Conservation (phyloP, 768 basidiomycete species). For the Suillus occidentalis region DNA sequence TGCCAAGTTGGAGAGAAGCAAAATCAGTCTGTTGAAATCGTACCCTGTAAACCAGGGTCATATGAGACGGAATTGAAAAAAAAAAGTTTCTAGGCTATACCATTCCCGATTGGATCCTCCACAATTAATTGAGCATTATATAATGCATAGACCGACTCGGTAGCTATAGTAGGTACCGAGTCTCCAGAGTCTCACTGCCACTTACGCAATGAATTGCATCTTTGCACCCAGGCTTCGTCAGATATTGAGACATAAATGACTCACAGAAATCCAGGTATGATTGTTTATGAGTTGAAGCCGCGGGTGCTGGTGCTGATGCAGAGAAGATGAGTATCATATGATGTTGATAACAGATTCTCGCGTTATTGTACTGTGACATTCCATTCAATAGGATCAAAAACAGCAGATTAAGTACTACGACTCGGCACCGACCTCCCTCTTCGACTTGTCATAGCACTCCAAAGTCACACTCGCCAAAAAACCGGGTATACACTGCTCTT, state of each 20-base stretch:
- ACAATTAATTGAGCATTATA: too few species aligned
- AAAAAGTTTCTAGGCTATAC: neutral
- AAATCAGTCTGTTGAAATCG: neutral
- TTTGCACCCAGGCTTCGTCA: slow-evolving; percentile 26
- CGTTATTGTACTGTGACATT: too few species aligned
- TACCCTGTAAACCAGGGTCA: neutral
- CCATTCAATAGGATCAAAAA: neutral
- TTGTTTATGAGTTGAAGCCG: too few species aligned
- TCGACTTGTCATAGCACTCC: slow-evolving; percentile 82
- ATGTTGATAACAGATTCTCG: too few species aligned
- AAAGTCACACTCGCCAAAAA: slow-evolving; percentile 87
- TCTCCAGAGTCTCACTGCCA: too few species aligned
- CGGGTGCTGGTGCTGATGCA: too few species aligned
- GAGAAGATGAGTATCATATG: too few species aligned
- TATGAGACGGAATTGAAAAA: neutral
- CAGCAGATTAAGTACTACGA: neutral
- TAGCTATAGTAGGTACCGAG: too few species aligned
- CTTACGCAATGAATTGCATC: too few species aligned
- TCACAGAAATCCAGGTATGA: slow-evolving; percentile 76
- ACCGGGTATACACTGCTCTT: slow-evolving; percentile 83
- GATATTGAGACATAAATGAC: slow-evolving; percentile 83
- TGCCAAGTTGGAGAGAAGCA: neutral
- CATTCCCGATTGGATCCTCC: slow-evolving; percentile 1
- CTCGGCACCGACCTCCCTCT: slow-evolving; percentile 30
- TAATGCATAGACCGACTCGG: too few species aligned